These are phyloP conservation scores for Apiospora rasikravindrae DNA, from an alignment of 2,329 filamentous ascomycete species.

Conservation along the genomic window DNA sequence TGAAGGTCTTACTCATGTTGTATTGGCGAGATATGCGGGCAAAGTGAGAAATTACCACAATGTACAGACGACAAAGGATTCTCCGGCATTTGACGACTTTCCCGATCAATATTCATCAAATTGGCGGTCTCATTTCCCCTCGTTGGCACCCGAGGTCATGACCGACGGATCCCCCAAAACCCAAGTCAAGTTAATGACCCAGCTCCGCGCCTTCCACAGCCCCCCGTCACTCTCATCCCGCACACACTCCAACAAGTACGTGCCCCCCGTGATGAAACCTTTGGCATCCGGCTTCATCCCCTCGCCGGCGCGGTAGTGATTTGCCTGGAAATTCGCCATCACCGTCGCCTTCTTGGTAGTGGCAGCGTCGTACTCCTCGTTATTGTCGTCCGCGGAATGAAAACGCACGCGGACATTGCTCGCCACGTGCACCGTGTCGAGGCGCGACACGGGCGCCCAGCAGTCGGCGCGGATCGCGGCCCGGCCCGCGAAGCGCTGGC, in stretches of 20 bases:
- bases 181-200: neutral
- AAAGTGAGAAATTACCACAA: too few species aligned
- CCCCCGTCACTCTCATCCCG: neutral
- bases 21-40: too few species aligned
- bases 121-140: neutral
- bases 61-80: too few species aligned
- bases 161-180: neutral
- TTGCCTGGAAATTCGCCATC: neutral
- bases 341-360: neutral
- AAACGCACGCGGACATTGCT: conserved; percentile 4
- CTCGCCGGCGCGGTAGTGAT: conserved; percentile 16
- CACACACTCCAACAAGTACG: neutral
- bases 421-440: conserved; percentile 10
- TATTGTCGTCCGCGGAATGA: neutral
- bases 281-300: neutral
- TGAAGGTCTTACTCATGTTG: too few species aligned
- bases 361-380: neutral
- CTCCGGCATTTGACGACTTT: too few species aligned
- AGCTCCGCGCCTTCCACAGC: neutral
- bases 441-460: neutral
- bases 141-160: neutral
- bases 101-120: too few species aligned
- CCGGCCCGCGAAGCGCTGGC: neutral
- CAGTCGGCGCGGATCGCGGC: neutral
- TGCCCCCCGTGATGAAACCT: neutral